These are phyloP conservation scores for Exobasidium rhododendri DNA, from an alignment of 1,284 basidiomycete species.

Conservation along the genomic window DNA sequence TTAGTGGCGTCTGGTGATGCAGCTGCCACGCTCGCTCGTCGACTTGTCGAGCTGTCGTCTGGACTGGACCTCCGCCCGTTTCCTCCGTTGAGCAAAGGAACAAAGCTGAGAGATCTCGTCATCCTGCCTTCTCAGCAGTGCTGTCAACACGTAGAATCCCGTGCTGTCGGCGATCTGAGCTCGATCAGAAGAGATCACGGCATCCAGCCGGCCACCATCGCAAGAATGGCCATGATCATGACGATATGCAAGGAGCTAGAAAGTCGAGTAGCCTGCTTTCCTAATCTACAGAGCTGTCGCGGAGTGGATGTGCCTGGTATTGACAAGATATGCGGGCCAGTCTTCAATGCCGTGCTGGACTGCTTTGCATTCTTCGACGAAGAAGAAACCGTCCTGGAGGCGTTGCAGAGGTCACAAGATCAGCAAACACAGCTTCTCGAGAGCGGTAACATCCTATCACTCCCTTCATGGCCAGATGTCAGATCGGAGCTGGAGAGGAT, in stretches of 20 bases:
- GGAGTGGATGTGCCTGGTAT: neutral
- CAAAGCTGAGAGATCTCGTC: neutral
- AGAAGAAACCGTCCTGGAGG: neutral
- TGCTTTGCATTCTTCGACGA: neutral
- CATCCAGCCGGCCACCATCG: neutral
- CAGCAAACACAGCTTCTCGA: neutral
- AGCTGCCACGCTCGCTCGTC: neutral
- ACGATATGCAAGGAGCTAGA: neutral
- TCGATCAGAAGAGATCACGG: neutral
- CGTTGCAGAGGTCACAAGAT: neutral
- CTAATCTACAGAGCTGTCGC: neutral
- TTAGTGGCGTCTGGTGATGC: neutral
- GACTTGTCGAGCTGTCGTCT: neutral
- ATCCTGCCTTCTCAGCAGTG: neutral
- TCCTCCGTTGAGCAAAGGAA: neutral
- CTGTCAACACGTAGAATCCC: neutral
- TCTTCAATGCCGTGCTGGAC: neutral
- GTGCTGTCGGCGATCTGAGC: neutral
- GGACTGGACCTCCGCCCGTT: neutral
- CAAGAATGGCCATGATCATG: neutral
- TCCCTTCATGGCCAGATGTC: neutral
- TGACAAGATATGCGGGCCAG: neutral
- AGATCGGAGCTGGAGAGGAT: neutral
- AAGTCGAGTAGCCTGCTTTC: neutral
- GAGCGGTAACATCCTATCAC: neutral